phyloP scores from a whole-genome alignment of 75 land plant species.

The Pseudotsuga menziesii region DNA sequence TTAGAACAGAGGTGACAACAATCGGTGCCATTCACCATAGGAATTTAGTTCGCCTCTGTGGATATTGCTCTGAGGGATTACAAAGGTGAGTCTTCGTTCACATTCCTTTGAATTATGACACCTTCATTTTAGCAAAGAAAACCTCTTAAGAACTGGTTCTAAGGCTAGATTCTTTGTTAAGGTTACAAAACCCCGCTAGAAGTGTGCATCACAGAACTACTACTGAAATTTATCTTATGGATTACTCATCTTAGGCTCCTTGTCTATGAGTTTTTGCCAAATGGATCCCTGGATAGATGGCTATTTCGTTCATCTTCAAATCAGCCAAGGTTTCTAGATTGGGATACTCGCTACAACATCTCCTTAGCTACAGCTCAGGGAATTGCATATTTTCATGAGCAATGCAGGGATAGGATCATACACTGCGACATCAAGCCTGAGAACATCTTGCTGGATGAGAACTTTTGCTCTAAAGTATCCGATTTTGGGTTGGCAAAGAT shows the following conservation, averaged over 20 bases:
- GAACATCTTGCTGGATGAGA: conserved; percentile 65
- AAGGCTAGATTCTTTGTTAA: neutral
- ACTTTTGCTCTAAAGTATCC: conserved; percentile 64
- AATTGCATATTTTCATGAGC: conserved; percentile 72
- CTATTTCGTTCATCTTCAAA: conserved; percentile 16
- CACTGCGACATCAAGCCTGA: conserved; percentile 92
- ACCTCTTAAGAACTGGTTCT: neutral
- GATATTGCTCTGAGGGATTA: conserved; percentile 74
- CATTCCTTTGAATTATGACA: neutral
- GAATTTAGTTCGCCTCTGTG: conserved; percentile 67
- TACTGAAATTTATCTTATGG: neutral
- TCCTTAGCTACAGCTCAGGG: conserved; percentile 63
- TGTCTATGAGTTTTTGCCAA: conserved; percentile 34
- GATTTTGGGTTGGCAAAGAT: conserved; percentile 89
- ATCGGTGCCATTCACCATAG: conserved; percentile 84
- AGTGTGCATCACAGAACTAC: neutral
- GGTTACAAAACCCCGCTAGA: neutral
- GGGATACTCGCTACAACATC: conserved; percentile 61
- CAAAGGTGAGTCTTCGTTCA: conserved; percentile 33
- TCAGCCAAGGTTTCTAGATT: conserved; percentile 33
- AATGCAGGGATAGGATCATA: conserved; percentile 62
- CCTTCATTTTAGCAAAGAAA: neutral
- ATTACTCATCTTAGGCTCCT: conserved; percentile 17
- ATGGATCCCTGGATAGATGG: conserved; percentile 39
- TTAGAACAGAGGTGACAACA: conserved; percentile 70